Conservation (phyloP, 225 moss, liverwort and hornwort genomes). For the Physcomitrellopsis africana region DNA sequence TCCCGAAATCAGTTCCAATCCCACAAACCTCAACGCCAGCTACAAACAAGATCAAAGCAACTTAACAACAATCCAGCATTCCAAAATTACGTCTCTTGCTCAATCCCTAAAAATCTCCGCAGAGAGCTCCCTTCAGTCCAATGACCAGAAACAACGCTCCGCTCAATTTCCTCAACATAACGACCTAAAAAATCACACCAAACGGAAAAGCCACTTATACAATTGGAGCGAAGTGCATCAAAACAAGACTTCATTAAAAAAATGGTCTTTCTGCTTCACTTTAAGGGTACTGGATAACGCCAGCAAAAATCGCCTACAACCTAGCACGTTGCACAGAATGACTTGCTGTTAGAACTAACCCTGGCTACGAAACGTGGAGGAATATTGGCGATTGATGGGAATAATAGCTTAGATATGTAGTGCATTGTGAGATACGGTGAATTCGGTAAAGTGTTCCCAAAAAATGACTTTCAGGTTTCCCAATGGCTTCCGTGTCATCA, state of each 20-base stretch:
- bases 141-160: slow-evolving; percentile 3
- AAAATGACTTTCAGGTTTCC: no score
- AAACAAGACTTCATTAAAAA: not conserved
- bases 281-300: no score
- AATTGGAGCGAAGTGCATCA: not conserved
- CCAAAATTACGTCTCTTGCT: slow-evolving; percentile 2
- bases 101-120: not conserved
- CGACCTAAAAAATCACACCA: not conserved
- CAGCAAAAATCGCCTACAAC: no score
- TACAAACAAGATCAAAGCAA: not conserved
- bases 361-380: no score
- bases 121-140: not conserved
- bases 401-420: no score
- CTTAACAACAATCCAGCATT: slow-evolving; percentile 16
- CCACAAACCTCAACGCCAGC: slow-evolving; percentile 1
- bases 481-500: no score
- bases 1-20: not conserved
- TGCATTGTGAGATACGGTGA: no score
- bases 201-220: not conserved
- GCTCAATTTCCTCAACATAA: slow-evolving; percentile 12
- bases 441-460: no score
- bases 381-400: no score
- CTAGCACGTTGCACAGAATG: no score
- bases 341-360: no score
- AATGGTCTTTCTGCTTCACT: no score